Evolutionary conservation across 345 rosid species (phyloP), one percentile per base, ranked within the genome.

Genomic region (Punica granatum): DNA sequence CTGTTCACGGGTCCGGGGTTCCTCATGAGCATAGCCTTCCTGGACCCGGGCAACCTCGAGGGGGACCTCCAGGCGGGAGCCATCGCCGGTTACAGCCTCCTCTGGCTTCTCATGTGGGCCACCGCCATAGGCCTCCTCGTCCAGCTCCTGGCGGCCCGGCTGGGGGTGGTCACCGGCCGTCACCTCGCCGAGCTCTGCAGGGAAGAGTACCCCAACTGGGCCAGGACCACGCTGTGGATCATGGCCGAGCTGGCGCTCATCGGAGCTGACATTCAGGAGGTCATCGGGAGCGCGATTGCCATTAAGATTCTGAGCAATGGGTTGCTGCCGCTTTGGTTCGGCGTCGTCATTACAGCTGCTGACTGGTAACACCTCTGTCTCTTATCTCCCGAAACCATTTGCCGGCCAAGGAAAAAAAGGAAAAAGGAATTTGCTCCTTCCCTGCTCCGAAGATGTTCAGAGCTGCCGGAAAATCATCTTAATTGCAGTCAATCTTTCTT

Each of bases 11-110:
- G 97, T 4, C 98, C 98, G 1, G 98, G 98, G 1, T 93, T 93
- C 63, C 36, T 90, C 30, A 90, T 90, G 98, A 88, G 96, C 74
- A 93, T 93, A 37, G 98, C 97, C 12, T 93, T 93, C 67, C 78
- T 93, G 15, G 98, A 93, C 79, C 98, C 97, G 2, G 97, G 98
- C 19, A 93, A 93, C 75, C 72, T 93, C 64, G 98, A 93, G 72
- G 98, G 97, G 23, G 96, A 90, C 83, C 96, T 93, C 31, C 97
- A 93, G 75, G 81, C 97, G 5, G 98, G 97, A 0, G 98, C 98
- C 18, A 74, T 93, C 66, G 98, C 98, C 21, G 98, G 98, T 0
- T 93, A 93, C 80, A 90, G 97, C 30, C 77, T 93, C 32, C 78
- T 93, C 0, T 93, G 97, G 98, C 77, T 93, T 18, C 86, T 93